Conservation (phyloP, 495 filamentous ascomycete species). For the Aspergillus heteromorphus region DNA sequence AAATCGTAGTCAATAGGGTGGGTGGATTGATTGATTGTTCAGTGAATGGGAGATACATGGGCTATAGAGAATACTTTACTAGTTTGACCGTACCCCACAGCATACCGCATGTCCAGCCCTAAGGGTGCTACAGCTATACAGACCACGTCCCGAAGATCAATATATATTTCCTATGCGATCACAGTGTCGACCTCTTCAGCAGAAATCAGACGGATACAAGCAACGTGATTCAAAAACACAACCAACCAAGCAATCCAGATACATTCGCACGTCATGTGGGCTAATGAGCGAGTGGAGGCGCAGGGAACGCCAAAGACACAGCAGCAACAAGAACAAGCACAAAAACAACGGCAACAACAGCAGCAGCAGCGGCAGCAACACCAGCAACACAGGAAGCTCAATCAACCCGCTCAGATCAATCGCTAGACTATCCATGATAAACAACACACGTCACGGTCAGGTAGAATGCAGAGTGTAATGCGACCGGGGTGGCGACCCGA, state of each 20-base stretch:
- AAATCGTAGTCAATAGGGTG: too few relatives aligned
- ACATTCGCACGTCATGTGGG: slow-evolving; percentile 13
- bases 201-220: slow-evolving; percentile 8
- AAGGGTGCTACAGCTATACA: background rate
- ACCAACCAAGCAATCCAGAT: slow-evolving; percentile 8
- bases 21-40: too few relatives aligned
- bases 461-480: slow-evolving; percentile 11
- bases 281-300: slow-evolving; percentile 21
- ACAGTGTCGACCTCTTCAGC: slow-evolving; percentile 7
- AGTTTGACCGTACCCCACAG: background rate
- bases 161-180: slow-evolving; percentile 18
- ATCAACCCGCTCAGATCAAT: slow-evolving; percentile 29
- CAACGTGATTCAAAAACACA: slow-evolving; percentile 1
- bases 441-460: slow-evolving; percentile 16
- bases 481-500: slow-evolving; percentile 4
- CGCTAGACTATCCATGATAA: slow-evolving; percentile 30
- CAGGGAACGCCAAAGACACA: slow-evolving; percentile 7
- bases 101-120: background rate
- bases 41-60: too few relatives aligned
- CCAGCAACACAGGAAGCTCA: slow-evolving; percentile 12
- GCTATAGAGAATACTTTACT: too few relatives aligned
- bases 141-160: background rate
- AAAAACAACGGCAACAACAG: slow-evolving; percentile 17
- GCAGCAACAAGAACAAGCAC: slow-evolving; percentile 18
- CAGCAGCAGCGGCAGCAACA: slow-evolving; percentile 3